Evolutionary conservation across 495 filamentous ascomycete genomes (phyloP).

Genomic region (Aspergillus leporis): DNA sequence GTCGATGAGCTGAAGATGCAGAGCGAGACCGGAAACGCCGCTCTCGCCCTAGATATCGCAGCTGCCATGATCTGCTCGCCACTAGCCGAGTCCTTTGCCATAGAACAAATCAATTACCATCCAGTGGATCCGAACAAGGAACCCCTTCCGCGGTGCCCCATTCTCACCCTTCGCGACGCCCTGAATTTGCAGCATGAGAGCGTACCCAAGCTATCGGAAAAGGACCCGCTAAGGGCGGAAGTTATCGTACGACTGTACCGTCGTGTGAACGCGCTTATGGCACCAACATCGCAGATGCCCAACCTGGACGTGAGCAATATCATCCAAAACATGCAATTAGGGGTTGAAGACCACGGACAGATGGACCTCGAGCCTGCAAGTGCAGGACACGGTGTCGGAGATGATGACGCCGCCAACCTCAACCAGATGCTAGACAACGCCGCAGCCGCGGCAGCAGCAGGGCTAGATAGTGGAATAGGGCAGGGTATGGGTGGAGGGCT

Average conservation of each 20-base stretch:
- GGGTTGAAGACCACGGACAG: constrained; percentile 33
- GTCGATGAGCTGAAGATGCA: constrained; percentile 70
- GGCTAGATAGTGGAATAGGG: constrained; percentile 30
- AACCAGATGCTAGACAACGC: constrained; percentile 51
- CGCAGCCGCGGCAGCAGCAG: constrained; percentile 36
- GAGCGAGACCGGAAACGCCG: constrained; percentile 51
- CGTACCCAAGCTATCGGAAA: constrained; percentile 60
- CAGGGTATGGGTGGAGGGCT: constrained; percentile 36
- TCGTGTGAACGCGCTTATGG: constrained; percentile 64
- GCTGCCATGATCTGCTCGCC: constrained; percentile 73
- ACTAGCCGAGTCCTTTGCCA: constrained; percentile 49
- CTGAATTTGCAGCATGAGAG: constrained; percentile 64
- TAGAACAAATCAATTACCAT: constrained; percentile 44
- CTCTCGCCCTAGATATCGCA: constrained; percentile 72
- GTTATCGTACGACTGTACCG: constrained; percentile 73
- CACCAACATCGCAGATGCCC: constrained; percentile 41
- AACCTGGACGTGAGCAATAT: constrained; percentile 45
- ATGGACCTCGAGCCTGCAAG: constrained; percentile 37
- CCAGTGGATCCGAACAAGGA: constrained; percentile 43
- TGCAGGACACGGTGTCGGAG: constrained; percentile 21
- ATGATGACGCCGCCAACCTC: constrained; percentile 41
- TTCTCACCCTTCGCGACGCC: constrained; percentile 66
- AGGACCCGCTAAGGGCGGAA: constrained; percentile 62
- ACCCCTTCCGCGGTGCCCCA: constrained; percentile 37
- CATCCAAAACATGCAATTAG: constrained; percentile 43